Evolutionary conservation across 176 grass and related monocot genomes (phyloP).

Genomic region (Aegilops speltoides): DNA sequence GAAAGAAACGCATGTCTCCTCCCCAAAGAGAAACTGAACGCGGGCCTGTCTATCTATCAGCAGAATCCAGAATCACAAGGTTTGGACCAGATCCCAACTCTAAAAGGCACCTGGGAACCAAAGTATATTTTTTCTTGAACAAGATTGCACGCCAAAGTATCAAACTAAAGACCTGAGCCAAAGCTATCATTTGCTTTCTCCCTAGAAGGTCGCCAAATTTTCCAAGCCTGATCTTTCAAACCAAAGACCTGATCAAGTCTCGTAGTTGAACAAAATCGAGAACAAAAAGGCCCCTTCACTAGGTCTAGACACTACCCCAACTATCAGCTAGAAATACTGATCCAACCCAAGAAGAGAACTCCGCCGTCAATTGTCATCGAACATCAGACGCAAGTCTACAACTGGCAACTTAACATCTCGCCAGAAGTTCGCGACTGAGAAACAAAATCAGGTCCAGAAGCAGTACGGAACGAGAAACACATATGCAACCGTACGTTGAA

Average conservation of each 20-base stretch:
- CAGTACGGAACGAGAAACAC: too few relatives aligned
- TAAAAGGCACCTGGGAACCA: not conserved
- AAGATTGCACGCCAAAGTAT: slow-evolving; percentile 18
- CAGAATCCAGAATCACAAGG: slow-evolving; percentile 31
- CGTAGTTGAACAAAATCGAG: too few relatives aligned
- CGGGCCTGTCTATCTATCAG: not conserved
- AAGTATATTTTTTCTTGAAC: not conserved
- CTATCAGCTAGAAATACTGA: too few relatives aligned
- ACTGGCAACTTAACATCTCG: too few relatives aligned
- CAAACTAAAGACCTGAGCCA: slow-evolving; percentile 14
- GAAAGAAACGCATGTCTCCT: slow-evolving; percentile 30
- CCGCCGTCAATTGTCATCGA: too few relatives aligned
- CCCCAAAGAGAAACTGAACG: not conserved
- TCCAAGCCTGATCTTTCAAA: not conserved
- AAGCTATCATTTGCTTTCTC: slow-evolving; percentile 61
- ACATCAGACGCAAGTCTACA: too few relatives aligned
- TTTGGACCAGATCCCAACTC: slow-evolving; percentile 49
- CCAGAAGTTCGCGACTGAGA: too few relatives aligned
- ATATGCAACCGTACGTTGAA: too few relatives aligned
- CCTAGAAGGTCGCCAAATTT: not conserved
- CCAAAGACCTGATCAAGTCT: not conserved
- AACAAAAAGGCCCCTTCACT: too few relatives aligned
- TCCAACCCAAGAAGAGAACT: too few relatives aligned
- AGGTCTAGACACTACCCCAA: too few relatives aligned
- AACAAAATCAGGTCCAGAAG: too few relatives aligned